These are phyloP conservation scores for Citrus hindsii DNA, from an alignment of 345 rosid species.

Conservation along the genomic window DNA sequence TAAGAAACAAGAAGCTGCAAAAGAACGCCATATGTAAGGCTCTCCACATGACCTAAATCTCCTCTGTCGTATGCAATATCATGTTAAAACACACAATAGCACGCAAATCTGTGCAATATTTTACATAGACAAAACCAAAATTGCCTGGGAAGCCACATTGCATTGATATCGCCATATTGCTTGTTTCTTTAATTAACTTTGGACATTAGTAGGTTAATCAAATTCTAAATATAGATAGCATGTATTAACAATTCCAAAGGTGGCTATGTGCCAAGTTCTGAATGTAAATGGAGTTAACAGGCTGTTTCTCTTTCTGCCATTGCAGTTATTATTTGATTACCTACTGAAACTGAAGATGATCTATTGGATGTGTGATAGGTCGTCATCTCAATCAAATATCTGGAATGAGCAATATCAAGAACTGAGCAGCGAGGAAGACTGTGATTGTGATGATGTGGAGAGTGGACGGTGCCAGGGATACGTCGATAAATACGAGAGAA, in stretches of 20 bases:
- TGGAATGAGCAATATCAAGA: constrained; percentile 10
- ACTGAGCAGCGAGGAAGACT: constrained; percentile 13
- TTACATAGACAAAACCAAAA: background rate
- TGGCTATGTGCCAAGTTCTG: background rate
- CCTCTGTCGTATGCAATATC: background rate
- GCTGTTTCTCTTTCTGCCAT: background rate
- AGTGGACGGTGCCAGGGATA: constrained; percentile 12
- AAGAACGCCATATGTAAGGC: constrained; percentile 42
- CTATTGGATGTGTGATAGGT: constrained; percentile 24
- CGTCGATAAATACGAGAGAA: constrained; percentile 2
- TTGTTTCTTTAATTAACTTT: background rate
- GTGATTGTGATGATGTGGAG: constrained; percentile 22
- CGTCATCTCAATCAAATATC: constrained; percentile 18
- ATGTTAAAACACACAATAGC: background rate
- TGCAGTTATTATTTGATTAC: background rate
- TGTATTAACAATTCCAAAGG: background rate
- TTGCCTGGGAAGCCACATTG: background rate
- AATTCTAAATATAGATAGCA: too few relatives aligned
- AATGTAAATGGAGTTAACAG: background rate
- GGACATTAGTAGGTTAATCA: background rate
- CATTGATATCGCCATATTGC: background rate
- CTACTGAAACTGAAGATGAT: background rate
- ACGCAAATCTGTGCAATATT: background rate
- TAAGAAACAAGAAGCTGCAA: constrained; percentile 23
- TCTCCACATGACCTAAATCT: background rate